Conservation (phyloP, 2,329 filamentous ascomycete genomes). For the Fusarium sarcochroum region DNA sequence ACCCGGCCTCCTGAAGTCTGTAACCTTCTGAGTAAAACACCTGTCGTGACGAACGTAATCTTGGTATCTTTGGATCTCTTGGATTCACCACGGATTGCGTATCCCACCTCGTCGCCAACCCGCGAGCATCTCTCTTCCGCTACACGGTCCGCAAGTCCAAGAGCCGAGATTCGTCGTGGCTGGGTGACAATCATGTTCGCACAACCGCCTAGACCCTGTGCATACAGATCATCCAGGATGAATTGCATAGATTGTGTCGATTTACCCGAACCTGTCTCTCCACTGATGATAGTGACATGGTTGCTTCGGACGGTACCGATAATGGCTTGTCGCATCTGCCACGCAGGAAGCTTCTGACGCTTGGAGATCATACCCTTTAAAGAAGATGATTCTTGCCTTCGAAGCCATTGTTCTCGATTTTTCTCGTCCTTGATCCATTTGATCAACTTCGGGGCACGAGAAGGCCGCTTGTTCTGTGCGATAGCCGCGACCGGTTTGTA, state of each 20-base stretch:
- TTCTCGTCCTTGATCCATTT: constrained; percentile 72
- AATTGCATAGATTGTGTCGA: constrained; percentile 98
- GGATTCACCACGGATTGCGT: constrained; percentile 95
- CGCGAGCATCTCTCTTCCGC: constrained; percentile 88
- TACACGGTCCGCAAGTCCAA: constrained; percentile 94
- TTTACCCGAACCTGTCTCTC: constrained; percentile 97
- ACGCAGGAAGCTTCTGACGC: constrained; percentile 85
- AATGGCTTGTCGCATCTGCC: constrained; percentile 84
- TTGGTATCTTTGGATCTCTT: constrained; percentile 84
- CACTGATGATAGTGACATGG: constrained; percentile 96
- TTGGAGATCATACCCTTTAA: constrained; percentile 82
- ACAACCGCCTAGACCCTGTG: constrained; percentile 77
- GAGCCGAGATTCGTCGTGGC: constrained; percentile 91
- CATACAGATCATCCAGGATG: constrained; percentile 90
- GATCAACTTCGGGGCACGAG: constrained; percentile 70
- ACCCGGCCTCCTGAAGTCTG: constrained; percentile 88
- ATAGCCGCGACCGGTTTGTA: constrained; percentile 54
- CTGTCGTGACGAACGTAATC: constrained; percentile 99
- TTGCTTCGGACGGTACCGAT: constrained; percentile 80
- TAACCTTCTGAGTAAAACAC: constrained; percentile 91
- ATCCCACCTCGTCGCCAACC: constrained; percentile 91
- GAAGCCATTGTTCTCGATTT: constrained; percentile 78
- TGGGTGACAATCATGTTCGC: constrained; percentile 97
- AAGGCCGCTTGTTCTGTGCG: constrained; percentile 49
- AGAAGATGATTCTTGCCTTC: constrained; percentile 73